Evolutionary conservation across 371 early-diverging fungal genomes (phyloP).

Genomic region (Mortierella sp.): DNA sequence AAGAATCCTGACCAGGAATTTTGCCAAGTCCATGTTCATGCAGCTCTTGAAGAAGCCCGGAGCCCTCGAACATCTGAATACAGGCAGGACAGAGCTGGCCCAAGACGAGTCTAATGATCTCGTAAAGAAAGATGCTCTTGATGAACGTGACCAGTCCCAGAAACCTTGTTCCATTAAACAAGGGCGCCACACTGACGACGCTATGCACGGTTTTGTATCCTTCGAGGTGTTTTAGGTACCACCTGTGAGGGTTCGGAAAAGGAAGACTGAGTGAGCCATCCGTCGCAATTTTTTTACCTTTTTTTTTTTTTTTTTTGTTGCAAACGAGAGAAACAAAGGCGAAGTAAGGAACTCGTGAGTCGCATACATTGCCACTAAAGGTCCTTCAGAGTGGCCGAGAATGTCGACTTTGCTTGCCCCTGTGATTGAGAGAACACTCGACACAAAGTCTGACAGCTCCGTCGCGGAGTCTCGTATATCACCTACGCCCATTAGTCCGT

Average conservation of each 20-base stretch:
- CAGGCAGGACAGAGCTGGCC: constrained; percentile 18
- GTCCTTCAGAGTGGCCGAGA: constrained; percentile 8
- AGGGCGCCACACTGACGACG: not conserved
- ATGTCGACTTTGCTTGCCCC: constrained; percentile 14
- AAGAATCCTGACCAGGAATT: no score
- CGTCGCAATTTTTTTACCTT: no score
- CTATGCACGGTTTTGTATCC: no score
- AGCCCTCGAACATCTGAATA: constrained; percentile 12
- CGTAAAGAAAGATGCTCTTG: no score
- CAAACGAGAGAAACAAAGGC: no score
- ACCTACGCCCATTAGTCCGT: not conserved
- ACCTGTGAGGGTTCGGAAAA: not conserved
- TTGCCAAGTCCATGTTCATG: not conserved
- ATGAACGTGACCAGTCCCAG: no score
- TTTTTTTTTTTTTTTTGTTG: no score
- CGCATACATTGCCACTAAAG: constrained; percentile 7
- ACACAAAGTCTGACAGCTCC: constrained; percentile 1
- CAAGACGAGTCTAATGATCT: no score
- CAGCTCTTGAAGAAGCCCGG: constrained; percentile 8
- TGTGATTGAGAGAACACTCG: constrained; percentile 8
- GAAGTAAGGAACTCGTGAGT: no score
- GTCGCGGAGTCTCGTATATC: constrained; percentile 9
- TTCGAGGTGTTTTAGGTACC: not conserved
- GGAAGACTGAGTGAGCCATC: not conserved
- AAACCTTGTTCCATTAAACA: constrained; percentile 5